phyloP scores from a whole-genome alignment of 2,329 filamentous ascomycete genomes.

The Rosellinia necatrix region DNA sequence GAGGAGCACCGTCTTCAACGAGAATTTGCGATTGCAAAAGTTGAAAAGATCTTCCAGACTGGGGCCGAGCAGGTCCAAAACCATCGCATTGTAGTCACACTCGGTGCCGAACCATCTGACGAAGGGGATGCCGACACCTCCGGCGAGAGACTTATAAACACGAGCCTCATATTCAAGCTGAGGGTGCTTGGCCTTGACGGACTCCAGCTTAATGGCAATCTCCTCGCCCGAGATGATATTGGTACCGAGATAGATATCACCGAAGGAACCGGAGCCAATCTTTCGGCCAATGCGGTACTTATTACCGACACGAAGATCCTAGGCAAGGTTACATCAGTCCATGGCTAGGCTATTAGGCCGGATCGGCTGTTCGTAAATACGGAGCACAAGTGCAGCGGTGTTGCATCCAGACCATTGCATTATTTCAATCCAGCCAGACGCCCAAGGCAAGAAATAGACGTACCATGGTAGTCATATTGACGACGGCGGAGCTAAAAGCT shows the following conservation, averaged over 20 bases:
- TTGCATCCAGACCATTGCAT: not conserved
- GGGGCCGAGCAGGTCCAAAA: slow-evolving; percentile 93
- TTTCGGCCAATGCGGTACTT: slow-evolving; percentile 99
- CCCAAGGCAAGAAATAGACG: slow-evolving; percentile 13
- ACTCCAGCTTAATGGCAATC: slow-evolving; percentile 99
- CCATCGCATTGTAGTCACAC: slow-evolving; percentile 99
- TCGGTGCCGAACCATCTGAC: slow-evolving; percentile 99
- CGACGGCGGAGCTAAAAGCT: slow-evolving; percentile 29
- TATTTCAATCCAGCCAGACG: not conserved
- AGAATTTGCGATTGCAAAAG: slow-evolving; percentile 99
- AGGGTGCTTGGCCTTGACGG: slow-evolving; percentile 98
- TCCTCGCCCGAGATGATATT: slow-evolving; percentile 99
- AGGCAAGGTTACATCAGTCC: slow-evolving; percentile 21
- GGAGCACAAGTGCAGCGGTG: not conserved
- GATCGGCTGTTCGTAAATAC: not conserved
- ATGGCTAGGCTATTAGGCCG: not conserved
- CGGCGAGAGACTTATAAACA: slow-evolving; percentile 87
- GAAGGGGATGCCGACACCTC: slow-evolving; percentile 96
- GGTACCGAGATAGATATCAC: slow-evolving; percentile 98
- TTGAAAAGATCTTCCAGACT: slow-evolving; percentile 99
- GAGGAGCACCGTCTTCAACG: slow-evolving; percentile 94
- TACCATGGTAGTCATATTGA: slow-evolving; percentile 45
- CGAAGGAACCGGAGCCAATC: slow-evolving; percentile 96
- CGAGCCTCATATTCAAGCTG: slow-evolving; percentile 98
- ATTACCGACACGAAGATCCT: slow-evolving; percentile 99